Evolutionary conservation across 352 stramenopile genomes (phyloP).

Genomic region (Globisporangium camurandrum): DNA sequence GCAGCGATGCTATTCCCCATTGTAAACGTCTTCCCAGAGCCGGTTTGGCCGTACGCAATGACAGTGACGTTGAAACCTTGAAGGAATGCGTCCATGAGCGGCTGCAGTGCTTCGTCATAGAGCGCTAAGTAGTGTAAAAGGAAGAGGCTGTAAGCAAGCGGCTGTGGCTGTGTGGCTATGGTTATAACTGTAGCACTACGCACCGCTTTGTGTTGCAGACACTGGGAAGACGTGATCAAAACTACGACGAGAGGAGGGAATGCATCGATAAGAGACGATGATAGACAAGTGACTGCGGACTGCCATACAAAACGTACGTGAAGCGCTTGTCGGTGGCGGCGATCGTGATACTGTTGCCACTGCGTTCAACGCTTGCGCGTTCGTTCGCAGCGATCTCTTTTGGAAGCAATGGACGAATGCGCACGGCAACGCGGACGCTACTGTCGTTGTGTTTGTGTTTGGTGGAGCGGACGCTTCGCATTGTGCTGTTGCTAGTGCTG

Average conservation of each 20-base stretch:
- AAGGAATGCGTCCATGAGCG: slow-evolving; percentile 76
- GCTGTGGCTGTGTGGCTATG: background rate
- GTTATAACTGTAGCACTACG: background rate
- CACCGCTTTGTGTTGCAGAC: slow-evolving; percentile 41
- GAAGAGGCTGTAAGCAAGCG: background rate
- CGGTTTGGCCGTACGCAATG: slow-evolving; percentile 82
- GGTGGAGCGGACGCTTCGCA: background rate
- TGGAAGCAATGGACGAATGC: slow-evolving; percentile 68
- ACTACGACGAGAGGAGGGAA: slow-evolving; percentile 17
- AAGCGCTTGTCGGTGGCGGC: slow-evolving; percentile 41
- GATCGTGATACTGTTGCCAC: slow-evolving; percentile 31
- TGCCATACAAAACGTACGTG: slow-evolving; percentile 30
- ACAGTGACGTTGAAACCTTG: slow-evolving; percentile 88
- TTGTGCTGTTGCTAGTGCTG: background rate
- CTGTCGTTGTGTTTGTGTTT: slow-evolving; percentile 1
- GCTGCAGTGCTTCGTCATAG: slow-evolving; percentile 64
- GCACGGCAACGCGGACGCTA: slow-evolving; percentile 71
- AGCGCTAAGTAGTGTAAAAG: too few relatives aligned
- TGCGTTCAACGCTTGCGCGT: slow-evolving; percentile 30
- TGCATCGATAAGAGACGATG: background rate
- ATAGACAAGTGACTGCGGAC: too few relatives aligned
- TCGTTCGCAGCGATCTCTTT: slow-evolving; percentile 60
- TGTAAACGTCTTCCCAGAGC: slow-evolving; percentile 79
- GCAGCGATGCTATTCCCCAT: slow-evolving; percentile 68
- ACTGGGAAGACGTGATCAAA: slow-evolving; percentile 81